These are phyloP conservation scores for Sporothrix inflata DNA, from an alignment of 2,329 filamentous ascomycete genomes.

Conservation along the genomic window DNA sequence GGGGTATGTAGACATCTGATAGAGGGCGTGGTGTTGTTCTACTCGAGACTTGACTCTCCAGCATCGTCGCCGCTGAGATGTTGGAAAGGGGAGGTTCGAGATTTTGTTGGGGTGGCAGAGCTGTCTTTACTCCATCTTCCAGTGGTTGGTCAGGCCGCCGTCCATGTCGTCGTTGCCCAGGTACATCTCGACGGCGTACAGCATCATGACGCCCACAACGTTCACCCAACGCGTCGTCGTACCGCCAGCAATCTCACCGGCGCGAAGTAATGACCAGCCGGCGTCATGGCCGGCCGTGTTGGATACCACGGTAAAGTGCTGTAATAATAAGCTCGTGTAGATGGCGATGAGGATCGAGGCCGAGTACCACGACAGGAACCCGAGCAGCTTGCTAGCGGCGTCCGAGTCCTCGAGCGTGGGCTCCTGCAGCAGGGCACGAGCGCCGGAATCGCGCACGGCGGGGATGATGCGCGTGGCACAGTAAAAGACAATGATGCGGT, in stretches of 20 bases:
- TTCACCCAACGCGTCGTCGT: conserved; percentile 96
- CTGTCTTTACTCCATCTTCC: conserved; percentile 74
- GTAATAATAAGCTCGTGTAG: conserved; percentile 92
- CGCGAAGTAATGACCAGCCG: conserved; percentile 83
- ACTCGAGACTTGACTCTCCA: background rate
- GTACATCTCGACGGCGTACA: conserved; percentile 90
- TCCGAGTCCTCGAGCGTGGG: conserved; percentile 84
- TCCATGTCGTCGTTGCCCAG: conserved; percentile 83
- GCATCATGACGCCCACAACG: conserved; percentile 80
- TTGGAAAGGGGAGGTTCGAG: too few species aligned
- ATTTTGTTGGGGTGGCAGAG: background rate
- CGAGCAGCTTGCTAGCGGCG: conserved; percentile 76
- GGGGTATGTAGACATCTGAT: background rate
- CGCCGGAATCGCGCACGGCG: conserved; percentile 84
- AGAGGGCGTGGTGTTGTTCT: background rate
- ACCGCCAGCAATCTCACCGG: conserved; percentile 73
- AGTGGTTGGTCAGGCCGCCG: conserved; percentile 72
- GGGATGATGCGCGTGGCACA: conserved; percentile 95
- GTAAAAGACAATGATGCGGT: conserved; percentile 93
- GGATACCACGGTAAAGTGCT: conserved; percentile 77
- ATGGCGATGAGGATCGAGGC: conserved; percentile 93
- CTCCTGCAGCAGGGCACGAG: conserved; percentile 79
- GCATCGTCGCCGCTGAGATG: background rate
- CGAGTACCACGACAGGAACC: conserved; percentile 89
- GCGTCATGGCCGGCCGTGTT: conserved; percentile 60